These are phyloP conservation scores for Penicillium paxilli DNA, from an alignment of 495 filamentous ascomycete species.

Conservation along the genomic window DNA sequence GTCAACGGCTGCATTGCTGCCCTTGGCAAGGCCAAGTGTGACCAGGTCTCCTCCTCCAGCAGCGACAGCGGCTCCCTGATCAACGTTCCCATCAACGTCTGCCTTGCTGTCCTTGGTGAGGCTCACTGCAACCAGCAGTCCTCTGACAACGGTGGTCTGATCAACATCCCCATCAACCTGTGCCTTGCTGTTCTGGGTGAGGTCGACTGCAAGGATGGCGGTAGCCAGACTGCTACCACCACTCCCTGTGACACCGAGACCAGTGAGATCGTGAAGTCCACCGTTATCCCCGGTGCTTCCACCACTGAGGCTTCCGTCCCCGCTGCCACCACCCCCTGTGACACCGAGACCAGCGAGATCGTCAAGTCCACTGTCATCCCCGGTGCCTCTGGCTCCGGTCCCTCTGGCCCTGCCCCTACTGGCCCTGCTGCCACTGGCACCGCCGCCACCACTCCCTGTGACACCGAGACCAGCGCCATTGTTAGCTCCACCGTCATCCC, in stretches of 20 bases:
- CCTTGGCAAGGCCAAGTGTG: constrained; percentile 31
- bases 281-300: neutral
- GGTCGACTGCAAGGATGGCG: constrained; percentile 20
- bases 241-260: neutral
- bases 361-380: constrained; percentile 2
- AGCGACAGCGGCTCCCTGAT: constrained; percentile 22
- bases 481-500: neutral
- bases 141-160: constrained; percentile 13
- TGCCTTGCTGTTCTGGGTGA: constrained; percentile 31
- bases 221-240: constrained; percentile 3
- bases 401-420: neutral
- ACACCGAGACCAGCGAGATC: neutral
- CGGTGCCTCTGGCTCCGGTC: neutral
- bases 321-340: constrained; percentile 1
- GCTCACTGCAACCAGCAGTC: constrained; percentile 21
- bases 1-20: constrained; percentile 26
- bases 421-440: neutral
- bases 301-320: neutral
- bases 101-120: constrained; percentile 28
- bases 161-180: constrained; percentile 30
- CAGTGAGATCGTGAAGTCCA: neutral
- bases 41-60: constrained; percentile 23
- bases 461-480: neutral
- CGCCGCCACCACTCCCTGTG: neutral
- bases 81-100: constrained; percentile 33